Evolutionary conservation across 495 filamentous ascomycete genomes (phyloP), one percentile per base, ranked within the genome.

Genomic region (Penicillium psychrofluorescens): DNA sequence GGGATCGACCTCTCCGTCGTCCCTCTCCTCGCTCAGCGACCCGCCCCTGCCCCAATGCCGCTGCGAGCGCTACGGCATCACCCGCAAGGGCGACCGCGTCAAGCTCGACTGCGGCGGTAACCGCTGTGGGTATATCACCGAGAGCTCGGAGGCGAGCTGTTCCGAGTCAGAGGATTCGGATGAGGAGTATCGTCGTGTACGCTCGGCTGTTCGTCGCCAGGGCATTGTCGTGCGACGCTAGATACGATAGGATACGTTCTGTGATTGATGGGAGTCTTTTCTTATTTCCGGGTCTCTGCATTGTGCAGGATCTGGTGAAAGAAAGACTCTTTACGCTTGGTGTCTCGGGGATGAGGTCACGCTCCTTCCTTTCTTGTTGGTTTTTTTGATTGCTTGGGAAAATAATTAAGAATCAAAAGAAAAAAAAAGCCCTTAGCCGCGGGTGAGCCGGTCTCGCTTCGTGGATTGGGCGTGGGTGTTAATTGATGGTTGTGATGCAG

Each of bases 41-140:
- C 80, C 80, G 61, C 78, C 79, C 63, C 78, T 76, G 39, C 70
- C 74, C 33, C 59, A 68, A 44, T 96, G 90, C 77, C 84, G 79
- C 46, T 95, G 90, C 67, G 86, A 96, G 55, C 88, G 90, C 72
- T 96, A 92, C 72, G 90, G 90, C 44, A 94, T 96, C 74, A 96
- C 90, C 45, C 86, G 89, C 68, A 81, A 81, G 70, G 90, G 90
- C 48, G 84, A 90, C 60, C 79, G 88, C 44, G 84, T 95, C 78
- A 92, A 89, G 78, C 80, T 95, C 49, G 90, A 95, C 77, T 95
- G 90, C 55, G 88, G 88, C 36, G 90, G 90, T 48, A 70, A 78
- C 46, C 81, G 88, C 59, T 95, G 90, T 64, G 85, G 85, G 46
- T 90, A 85, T 70, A 74, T 76, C 46, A 77, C 81, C 53, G 70